Percentiles rank a stretch among this genome's conserved stretches.
Evolutionary conservation across 2,329 filamentous ascomycete genomes (phyloP).

Genomic region (Xylariomycetidae sp.): DNA sequence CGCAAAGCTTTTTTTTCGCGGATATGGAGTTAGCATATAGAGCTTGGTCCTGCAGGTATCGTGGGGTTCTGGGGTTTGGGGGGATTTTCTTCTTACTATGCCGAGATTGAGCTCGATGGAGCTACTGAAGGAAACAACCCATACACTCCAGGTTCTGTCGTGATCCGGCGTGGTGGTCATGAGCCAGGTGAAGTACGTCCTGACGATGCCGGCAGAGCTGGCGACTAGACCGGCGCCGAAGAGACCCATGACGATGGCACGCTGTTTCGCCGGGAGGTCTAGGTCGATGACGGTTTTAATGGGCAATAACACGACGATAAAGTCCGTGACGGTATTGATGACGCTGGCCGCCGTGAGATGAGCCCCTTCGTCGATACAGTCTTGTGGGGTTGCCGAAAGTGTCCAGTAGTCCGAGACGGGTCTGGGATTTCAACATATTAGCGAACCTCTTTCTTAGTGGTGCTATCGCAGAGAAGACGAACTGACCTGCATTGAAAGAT

Average conservation of each 20-base stretch:
- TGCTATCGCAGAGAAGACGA: neutral
- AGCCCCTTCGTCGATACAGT: conserved; percentile 44
- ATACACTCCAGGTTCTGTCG: conserved; percentile 33
- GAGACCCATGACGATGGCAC: conserved; percentile 39
- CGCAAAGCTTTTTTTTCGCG: conserved; percentile 36
- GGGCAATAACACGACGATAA: conserved; percentile 49
- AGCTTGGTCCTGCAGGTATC: too few species aligned
- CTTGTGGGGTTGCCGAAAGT: conserved; percentile 23
- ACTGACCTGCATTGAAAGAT: conserved; percentile 36
- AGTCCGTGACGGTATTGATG: conserved; percentile 56
- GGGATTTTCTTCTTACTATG: conserved; percentile 31
- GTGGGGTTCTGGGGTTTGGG: too few species aligned
- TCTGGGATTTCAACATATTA: conserved; percentile 15
- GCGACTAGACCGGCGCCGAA: conserved; percentile 48
- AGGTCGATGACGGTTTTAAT: conserved; percentile 41
- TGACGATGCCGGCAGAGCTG: conserved; percentile 31
- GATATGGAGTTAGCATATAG: too few species aligned
- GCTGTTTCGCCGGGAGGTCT: conserved; percentile 42
- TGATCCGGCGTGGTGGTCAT: conserved; percentile 19
- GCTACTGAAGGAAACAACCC: conserved; percentile 30
- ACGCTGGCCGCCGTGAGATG: conserved; percentile 51
- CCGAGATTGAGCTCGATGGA: conserved; percentile 38
- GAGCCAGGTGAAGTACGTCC: conserved; percentile 32
- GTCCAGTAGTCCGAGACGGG: conserved; percentile 36
- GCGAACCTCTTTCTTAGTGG: neutral